phyloP scores from a whole-genome alignment of 2,329 filamentous ascomycete species.

The Colletotrichum horii region DNA sequence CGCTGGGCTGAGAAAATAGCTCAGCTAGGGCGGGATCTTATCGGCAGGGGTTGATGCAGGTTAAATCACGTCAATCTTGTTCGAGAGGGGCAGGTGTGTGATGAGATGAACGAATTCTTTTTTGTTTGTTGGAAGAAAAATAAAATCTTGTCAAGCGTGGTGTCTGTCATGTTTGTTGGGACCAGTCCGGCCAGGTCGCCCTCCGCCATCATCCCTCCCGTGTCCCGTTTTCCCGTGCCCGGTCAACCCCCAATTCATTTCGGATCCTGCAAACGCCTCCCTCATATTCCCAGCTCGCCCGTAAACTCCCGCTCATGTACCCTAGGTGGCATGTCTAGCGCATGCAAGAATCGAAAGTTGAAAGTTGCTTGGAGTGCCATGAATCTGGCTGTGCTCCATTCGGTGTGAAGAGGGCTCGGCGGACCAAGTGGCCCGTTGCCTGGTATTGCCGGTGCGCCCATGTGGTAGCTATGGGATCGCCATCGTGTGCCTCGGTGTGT shows the following conservation, averaged over 20 bases:
- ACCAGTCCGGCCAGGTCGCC: neutral
- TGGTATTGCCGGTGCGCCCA: neutral
- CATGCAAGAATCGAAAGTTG: constrained; percentile 8
- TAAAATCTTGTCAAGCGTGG: neutral
- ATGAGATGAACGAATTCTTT: neutral
- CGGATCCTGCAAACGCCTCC: constrained; percentile 1
- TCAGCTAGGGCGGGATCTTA: neutral
- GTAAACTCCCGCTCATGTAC: neutral
- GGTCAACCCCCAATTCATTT: neutral
- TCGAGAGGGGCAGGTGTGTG: neutral
- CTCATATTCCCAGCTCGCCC: neutral
- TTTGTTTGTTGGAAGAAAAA: neutral
- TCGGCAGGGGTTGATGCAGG: neutral
- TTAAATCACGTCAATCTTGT: neutral
- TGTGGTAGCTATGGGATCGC: neutral
- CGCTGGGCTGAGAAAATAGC: neutral
- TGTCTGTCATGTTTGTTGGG: neutral
- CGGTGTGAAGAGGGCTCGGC: neutral
- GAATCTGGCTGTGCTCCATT: neutral
- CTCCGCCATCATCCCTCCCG: neutral
- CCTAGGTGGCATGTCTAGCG: constrained; percentile 2
- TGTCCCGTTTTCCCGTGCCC: neutral
- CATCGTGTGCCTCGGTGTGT: neutral
- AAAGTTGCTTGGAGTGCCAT: neutral
- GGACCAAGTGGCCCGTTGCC: neutral